Conservation (phyloP, 352 stramenopile species). For the Phytopythium mirpurense region DNA sequence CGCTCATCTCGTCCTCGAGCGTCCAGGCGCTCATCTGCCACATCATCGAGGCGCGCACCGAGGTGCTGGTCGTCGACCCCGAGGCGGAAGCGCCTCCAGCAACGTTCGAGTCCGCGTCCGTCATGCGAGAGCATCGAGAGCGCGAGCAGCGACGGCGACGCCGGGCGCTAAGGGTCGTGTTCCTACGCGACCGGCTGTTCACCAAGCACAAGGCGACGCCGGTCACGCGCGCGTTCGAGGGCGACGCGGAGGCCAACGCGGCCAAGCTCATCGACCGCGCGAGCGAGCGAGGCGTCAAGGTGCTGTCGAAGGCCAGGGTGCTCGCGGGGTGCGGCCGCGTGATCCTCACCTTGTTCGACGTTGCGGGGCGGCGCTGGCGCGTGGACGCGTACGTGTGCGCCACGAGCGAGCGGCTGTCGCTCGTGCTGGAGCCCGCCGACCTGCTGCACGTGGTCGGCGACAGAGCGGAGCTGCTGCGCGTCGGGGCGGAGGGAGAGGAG, state of each 20-base stretch:
- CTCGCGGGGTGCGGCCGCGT: slow-evolving; percentile 31
- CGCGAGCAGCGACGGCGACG: slow-evolving; percentile 1
- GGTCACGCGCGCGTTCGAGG: slow-evolving; percentile 23
- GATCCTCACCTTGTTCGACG: slow-evolving; percentile 61
- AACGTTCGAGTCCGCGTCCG: neutral
- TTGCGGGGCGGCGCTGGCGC: slow-evolving; percentile 23
- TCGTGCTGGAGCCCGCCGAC: slow-evolving; percentile 36
- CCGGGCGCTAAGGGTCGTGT: slow-evolving; percentile 23
- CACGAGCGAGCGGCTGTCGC: slow-evolving; percentile 40
- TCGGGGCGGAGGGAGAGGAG: neutral
- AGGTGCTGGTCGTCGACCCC: slow-evolving; percentile 11
- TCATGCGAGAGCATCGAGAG: slow-evolving; percentile 1
- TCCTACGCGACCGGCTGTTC: slow-evolving; percentile 55
- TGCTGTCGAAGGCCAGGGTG: slow-evolving; percentile 39
- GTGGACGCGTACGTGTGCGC: slow-evolving; percentile 57
- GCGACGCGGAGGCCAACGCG: slow-evolving; percentile 31
- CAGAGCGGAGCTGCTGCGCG: slow-evolving; percentile 16
- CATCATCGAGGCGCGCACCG: slow-evolving; percentile 43
- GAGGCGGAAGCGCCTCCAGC: neutral
- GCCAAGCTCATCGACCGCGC: slow-evolving; percentile 57
- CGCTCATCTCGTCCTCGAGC: slow-evolving; percentile 31
- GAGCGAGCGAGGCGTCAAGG: slow-evolving; percentile 46
- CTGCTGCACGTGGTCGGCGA: slow-evolving; percentile 41
- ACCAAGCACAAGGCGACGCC: slow-evolving; percentile 65
- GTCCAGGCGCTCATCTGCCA: slow-evolving; percentile 45